A percentile compares a stretch with the other conserved stretches of the same genome.
Evolutionary conservation across 2,329 filamentous ascomycete genomes (phyloP).

Genomic region (Sporothrix variecibatus): DNA sequence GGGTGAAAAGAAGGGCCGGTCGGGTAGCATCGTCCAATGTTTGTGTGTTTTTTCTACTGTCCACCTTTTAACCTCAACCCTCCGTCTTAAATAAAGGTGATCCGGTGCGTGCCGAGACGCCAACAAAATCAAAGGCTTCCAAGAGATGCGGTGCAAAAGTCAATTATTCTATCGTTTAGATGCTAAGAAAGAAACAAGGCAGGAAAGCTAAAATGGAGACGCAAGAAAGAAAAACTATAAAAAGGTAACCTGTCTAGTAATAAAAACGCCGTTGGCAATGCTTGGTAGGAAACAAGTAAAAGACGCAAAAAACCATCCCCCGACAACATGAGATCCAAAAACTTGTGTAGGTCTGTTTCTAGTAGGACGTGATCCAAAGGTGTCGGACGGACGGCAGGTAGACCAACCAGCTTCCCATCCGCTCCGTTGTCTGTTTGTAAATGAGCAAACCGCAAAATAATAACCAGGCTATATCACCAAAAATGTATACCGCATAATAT

Average conservation of each 20-base stretch:
- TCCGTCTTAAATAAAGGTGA: not conserved
- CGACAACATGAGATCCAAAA: not conserved
- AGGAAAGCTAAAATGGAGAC: not conserved
- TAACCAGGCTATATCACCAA: not conserved
- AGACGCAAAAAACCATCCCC: not conserved
- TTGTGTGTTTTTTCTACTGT: not conserved
- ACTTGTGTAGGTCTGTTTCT: not conserved
- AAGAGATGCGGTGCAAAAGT: not conserved
- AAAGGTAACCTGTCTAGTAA: slow-evolving; percentile 5
- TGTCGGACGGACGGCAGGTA: not conserved
- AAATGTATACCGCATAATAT: slow-evolving; percentile 5
- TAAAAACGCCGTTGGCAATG: slow-evolving; percentile 22
- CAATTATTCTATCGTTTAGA: not conserved
- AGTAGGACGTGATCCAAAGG: slow-evolving; percentile 2
- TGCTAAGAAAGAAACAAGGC: not conserved
- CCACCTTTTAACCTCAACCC: not conserved
- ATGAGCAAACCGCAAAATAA: not conserved
- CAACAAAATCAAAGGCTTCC: too few species aligned
- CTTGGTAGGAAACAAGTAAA: not conserved
- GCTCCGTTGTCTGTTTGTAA: not conserved
- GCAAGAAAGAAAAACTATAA: not conserved
- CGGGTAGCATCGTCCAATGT: not conserved
- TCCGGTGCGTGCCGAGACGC: not conserved
- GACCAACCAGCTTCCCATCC: not conserved
- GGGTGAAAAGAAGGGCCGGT: not conserved